Conservation (phyloP, 371 early-diverging fungal genomes). For the Sporodiniella umbellata region DNA sequence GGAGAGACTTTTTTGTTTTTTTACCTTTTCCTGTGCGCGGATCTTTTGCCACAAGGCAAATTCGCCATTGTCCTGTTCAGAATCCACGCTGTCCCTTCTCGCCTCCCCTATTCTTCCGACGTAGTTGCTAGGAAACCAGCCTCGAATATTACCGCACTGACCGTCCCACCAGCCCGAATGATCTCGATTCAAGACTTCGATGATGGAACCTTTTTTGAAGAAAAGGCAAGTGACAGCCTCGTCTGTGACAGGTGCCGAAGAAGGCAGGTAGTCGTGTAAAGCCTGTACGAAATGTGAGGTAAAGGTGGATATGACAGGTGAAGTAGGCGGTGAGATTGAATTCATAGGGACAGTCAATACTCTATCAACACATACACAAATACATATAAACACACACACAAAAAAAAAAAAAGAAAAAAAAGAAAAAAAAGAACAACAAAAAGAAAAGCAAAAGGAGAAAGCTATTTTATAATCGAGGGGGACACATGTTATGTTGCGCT, state of each 20-base stretch:
- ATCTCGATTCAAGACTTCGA: slow-evolving; percentile 48
- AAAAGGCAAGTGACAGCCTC: slow-evolving; percentile 38
- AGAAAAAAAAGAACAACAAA: not conserved
- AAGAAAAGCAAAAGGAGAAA: not conserved
- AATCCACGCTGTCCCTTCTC: slow-evolving; percentile 29
- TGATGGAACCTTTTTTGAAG: slow-evolving; percentile 47
- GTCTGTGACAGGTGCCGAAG: slow-evolving; percentile 29
- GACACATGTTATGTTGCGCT: not conserved
- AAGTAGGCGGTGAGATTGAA: slow-evolving; percentile 9
- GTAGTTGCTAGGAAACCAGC: slow-evolving; percentile 54
- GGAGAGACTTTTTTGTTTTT: too few species aligned
- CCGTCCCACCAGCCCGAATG: slow-evolving; percentile 58
- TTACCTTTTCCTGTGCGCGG: slow-evolving; percentile 6
- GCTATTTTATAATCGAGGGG: too few species aligned
- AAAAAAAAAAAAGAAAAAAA: not conserved
- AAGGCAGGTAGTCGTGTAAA: slow-evolving; percentile 44
- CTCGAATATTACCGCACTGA: slow-evolving; percentile 37
- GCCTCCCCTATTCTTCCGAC: slow-evolving; percentile 45
- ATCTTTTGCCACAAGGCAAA: slow-evolving; percentile 24
- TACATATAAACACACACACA: not conserved
- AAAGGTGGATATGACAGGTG: slow-evolving; percentile 17
- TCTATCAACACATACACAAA: too few species aligned
- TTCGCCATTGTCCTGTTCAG: slow-evolving; percentile 35
- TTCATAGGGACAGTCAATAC: too few species aligned
- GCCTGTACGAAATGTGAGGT: slow-evolving; percentile 50